Conservation (phyloP, 192 early-diverging fungal genomes). For the Neocallimastix lanati region DNA sequence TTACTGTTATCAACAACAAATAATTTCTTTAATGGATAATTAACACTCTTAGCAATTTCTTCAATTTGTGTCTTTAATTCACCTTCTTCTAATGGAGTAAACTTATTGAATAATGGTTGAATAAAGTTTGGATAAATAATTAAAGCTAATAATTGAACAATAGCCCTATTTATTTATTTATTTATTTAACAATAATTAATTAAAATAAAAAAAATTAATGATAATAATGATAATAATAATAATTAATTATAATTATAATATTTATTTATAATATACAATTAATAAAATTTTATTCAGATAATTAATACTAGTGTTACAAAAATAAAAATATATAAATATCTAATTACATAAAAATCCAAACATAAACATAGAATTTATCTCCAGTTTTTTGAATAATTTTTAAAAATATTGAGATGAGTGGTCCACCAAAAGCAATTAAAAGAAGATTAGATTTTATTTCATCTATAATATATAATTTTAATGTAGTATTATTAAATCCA, state of each 20-base stretch:
- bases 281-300: too few species aligned
- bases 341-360: conserved; percentile 74
- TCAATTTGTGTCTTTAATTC: conserved; percentile 64
- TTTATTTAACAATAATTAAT: conserved; percentile 20
- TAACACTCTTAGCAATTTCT: conserved; percentile 54
- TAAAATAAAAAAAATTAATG: conserved; percentile 14
- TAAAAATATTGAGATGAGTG: conserved; percentile 59
- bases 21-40: conserved; percentile 82
- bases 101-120: conserved; percentile 96
- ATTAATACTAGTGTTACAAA: too few species aligned
- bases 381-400: conserved; percentile 67
- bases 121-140: conserved; percentile 84
- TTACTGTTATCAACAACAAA: conserved; percentile 89
- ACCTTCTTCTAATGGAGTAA: conserved; percentile 67
- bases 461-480: conserved; percentile 10
- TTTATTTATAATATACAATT: too few species aligned
- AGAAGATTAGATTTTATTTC: conserved; percentile 49
- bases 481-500: conserved; percentile 90
- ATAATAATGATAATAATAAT: neutral
- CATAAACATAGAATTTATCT: conserved; percentile 69
- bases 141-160: neutral
- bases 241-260: neutral
- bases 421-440: conserved; percentile 50
- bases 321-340: conserved; percentile 1
- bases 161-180: neutral